Evolutionary conservation across 139 green algal species (phyloP).

Genomic region (Chlorella sp.): DNA sequence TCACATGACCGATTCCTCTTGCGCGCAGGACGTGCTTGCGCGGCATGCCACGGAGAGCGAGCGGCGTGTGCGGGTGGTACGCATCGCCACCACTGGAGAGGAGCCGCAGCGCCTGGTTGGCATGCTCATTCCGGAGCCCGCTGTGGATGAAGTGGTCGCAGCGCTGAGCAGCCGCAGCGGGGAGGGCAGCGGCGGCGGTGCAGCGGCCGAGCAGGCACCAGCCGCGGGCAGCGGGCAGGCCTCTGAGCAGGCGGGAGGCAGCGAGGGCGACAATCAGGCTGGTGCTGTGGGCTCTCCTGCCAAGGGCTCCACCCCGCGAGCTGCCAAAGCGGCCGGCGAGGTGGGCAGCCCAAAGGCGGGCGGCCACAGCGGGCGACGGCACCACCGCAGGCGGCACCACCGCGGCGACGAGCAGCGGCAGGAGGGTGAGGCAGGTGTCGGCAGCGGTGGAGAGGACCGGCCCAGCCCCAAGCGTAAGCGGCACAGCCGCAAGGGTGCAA

Average conservation of each 20-base stretch:
- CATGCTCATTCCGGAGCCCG: conserved; percentile 53
- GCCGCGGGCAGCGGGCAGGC: not conserved
- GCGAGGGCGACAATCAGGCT: not conserved
- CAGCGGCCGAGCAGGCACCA: not conserved
- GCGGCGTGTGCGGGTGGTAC: conserved; percentile 62
- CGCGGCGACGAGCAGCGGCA: too few species aligned
- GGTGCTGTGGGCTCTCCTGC: not conserved
- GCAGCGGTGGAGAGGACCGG: too few species aligned
- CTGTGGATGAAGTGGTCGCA: conserved; percentile 34
- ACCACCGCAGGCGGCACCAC: too few species aligned
- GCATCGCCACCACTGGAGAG: conserved; percentile 64
- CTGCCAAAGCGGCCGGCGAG: not conserved
- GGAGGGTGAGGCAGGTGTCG: too few species aligned
- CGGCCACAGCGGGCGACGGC: not conserved
- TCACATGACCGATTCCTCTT: too few species aligned
- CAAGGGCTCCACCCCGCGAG: not conserved
- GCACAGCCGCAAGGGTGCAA: too few species aligned
- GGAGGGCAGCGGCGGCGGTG: not conserved
- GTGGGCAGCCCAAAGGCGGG: not conserved
- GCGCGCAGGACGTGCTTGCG: conserved; percentile 42
- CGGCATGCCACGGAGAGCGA: conserved; percentile 40
- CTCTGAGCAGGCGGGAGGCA: too few species aligned
- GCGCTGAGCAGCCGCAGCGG: conserved; percentile 28
- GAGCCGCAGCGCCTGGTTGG: conserved; percentile 53
- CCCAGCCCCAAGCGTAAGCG: too few species aligned